A percentile compares a stretch with the other conserved stretches of the same genome.
Evolutionary conservation across 768 basidiomycete genomes (phyloP).

Genomic region (Boletus rex-veris): DNA sequence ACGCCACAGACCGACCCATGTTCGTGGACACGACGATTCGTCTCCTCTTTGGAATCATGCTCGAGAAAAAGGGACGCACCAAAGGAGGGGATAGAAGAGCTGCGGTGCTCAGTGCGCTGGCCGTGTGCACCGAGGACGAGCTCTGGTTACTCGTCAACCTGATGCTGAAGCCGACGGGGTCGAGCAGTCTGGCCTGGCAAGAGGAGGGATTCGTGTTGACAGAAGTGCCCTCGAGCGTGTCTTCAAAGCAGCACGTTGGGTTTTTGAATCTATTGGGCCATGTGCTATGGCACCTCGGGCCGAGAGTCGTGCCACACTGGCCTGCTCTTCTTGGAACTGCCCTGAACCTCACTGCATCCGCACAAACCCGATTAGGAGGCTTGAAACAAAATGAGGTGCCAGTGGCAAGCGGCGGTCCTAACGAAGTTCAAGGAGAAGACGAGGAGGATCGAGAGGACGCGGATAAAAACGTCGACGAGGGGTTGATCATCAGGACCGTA

Average conservation of each 20-base stretch:
- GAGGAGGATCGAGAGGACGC: conserved; percentile 36
- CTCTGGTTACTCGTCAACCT: conserved; percentile 75
- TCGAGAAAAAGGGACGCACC: conserved; percentile 70
- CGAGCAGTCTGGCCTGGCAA: conserved; percentile 24
- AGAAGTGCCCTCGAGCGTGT: conserved; percentile 32
- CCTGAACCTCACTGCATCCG: conserved; percentile 59
- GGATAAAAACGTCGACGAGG: conserved; percentile 33
- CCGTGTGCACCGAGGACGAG: conserved; percentile 69
- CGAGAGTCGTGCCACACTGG: conserved; percentile 68
- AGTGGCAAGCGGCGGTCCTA: conserved; percentile 11
- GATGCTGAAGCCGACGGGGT: conserved; percentile 74
- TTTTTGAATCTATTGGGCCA: conserved; percentile 84
- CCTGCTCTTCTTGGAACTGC: conserved; percentile 67
- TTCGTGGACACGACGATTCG: conserved; percentile 70
- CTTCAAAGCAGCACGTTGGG: conserved; percentile 74
- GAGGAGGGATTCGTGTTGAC: conserved; percentile 30
- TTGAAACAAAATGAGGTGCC: conserved; percentile 22
- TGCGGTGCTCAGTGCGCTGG: conserved; percentile 71
- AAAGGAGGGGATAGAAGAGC: conserved; percentile 66
- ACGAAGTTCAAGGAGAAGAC: conserved; percentile 30
- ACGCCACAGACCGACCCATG: conserved; percentile 53
- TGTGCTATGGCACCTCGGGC: conserved; percentile 77
- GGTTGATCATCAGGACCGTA: conserved; percentile 35
- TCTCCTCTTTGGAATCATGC: conserved; percentile 82
- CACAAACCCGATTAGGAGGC: conserved; percentile 54